Percentiles rank a stretch among this genome's conserved stretches.
Conservation (phyloP, 1,284 basidiomycete species). For the Austroboletus novae-zelandiae region DNA sequence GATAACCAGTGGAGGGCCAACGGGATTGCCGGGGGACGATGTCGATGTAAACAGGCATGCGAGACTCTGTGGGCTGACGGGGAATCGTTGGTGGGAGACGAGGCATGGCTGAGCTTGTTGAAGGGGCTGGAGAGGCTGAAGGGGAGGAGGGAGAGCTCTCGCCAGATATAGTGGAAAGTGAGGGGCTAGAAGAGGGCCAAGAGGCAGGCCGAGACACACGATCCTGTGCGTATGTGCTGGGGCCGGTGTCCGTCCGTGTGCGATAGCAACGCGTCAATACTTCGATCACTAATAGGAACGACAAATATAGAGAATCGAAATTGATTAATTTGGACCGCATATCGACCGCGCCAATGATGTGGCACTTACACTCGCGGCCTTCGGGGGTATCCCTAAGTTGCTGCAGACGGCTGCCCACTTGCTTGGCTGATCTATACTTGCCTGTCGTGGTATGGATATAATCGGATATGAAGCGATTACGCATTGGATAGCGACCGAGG, state of each 20-base stretch:
- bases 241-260: constrained; percentile 22
- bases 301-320: constrained; percentile 33
- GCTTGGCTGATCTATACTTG: constrained; percentile 63
- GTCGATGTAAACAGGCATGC: constrained; percentile 57
- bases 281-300: constrained; percentile 31
- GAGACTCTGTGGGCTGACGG: constrained; percentile 31
- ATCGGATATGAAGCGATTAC: constrained; percentile 72
- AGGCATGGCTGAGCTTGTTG: constrained; percentile 30
- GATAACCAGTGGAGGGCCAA: constrained; percentile 17
- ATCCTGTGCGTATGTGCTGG: constrained; percentile 16
- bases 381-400: constrained; percentile 67
- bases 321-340: constrained; percentile 30
- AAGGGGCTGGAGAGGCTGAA: constrained; percentile 37
- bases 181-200: constrained; percentile 25
- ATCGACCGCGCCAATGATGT: constrained; percentile 14
- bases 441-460: constrained; percentile 64
- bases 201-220: constrained; percentile 12
- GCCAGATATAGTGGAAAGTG: constrained; percentile 32
- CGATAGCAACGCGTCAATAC: constrained; percentile 34
- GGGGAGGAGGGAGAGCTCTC: constrained; percentile 40
- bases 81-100: constrained; percentile 13
- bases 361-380: constrained; percentile 57
- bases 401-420: constrained; percentile 71
- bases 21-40: constrained; percentile 41
- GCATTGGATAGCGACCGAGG: constrained; percentile 68